A percentile compares a stretch with the other conserved stretches of the same genome.
phyloP scores from a whole-genome alignment of 805 yeast species.

The Yarrowia sp. region DNA sequence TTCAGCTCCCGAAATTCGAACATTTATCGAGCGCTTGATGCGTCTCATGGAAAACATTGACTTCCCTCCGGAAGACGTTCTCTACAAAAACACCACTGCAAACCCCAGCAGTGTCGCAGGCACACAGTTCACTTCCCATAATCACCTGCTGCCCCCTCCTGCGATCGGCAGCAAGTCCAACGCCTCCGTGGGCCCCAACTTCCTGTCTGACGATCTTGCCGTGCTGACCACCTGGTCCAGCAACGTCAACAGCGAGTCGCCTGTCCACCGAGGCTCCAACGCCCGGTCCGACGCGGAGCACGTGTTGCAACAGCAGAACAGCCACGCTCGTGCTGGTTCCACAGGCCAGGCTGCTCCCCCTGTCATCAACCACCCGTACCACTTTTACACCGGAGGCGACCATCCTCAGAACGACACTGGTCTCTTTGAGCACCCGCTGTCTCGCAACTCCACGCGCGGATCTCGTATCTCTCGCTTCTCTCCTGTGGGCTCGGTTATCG shows the following conservation, averaged over 20 bases:
- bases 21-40: slow-evolving; percentile 49
- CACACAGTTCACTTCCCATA: not conserved
- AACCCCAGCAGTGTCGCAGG: slow-evolving; percentile 13
- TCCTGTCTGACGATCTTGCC: slow-evolving; percentile 4
- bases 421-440: slow-evolving; percentile 2
- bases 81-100: slow-evolving; percentile 6
- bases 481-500: slow-evolving; percentile 11
- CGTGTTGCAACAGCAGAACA: slow-evolving; percentile 6
- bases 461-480: slow-evolving; percentile 15
- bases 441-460: not conserved
- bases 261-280: slow-evolving; percentile 13
- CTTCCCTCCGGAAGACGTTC: slow-evolving; percentile 15
- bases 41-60: slow-evolving; percentile 18
- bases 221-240: slow-evolving; percentile 18
- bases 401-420: slow-evolving; percentile 17
- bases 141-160: not conserved
- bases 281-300: slow-evolving; percentile 5
- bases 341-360: not conserved
- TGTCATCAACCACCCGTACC: slow-evolving; percentile 9
- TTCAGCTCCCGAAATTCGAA: slow-evolving; percentile 55
- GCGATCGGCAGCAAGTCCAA: slow-evolving; percentile 9
- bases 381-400: slow-evolving; percentile 7
- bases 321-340: slow-evolving; percentile 6
- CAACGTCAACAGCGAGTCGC: slow-evolving; percentile 16
- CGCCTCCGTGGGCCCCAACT: slow-evolving; percentile 12